A percentile compares a stretch with the other conserved stretches of the same genome.
phyloP scores from a whole-genome alignment of 352 stramenopile genomes.

The Pythium utonaiense region DNA sequence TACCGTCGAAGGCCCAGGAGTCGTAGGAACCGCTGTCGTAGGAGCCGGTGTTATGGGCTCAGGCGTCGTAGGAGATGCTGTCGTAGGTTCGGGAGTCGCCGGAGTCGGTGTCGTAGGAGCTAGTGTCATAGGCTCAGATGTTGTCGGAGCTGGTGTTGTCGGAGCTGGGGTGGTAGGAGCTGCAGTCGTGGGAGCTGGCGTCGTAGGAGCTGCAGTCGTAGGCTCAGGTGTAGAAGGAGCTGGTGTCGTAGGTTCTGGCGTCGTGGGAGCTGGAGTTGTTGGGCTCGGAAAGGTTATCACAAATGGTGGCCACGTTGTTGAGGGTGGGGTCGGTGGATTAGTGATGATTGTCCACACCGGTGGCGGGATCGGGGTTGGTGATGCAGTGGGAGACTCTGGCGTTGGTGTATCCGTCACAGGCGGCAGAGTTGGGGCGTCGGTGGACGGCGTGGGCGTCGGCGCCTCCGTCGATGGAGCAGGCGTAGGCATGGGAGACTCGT shows the following conservation, averaged over 20 bases:
- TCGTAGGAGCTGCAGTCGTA: neutral
- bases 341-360: constrained; percentile 2
- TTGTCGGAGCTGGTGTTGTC: neutral
- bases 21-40: no score
- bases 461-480: constrained; percentile 4
- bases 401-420: constrained; percentile 5
- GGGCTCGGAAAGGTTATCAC: constrained; percentile 11
- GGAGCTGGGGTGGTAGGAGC: neutral
- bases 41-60: neutral
- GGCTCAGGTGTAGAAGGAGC: neutral
- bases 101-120: no score
- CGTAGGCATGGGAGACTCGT: constrained; percentile 30
- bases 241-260: neutral
- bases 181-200: neutral
- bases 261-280: neutral
- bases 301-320: constrained; percentile 3
- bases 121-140: neutral
- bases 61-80: neutral
- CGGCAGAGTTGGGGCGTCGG: neutral
- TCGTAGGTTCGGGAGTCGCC: no score
- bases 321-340: neutral
- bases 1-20: no score
- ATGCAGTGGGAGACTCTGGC: neutral
- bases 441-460: constrained; percentile 4
- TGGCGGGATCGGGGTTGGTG: neutral